Base-by-base conservation (phyloP, 2,329 filamentous ascomycete species). In the Aurifilum marmelostoma region DNA sequence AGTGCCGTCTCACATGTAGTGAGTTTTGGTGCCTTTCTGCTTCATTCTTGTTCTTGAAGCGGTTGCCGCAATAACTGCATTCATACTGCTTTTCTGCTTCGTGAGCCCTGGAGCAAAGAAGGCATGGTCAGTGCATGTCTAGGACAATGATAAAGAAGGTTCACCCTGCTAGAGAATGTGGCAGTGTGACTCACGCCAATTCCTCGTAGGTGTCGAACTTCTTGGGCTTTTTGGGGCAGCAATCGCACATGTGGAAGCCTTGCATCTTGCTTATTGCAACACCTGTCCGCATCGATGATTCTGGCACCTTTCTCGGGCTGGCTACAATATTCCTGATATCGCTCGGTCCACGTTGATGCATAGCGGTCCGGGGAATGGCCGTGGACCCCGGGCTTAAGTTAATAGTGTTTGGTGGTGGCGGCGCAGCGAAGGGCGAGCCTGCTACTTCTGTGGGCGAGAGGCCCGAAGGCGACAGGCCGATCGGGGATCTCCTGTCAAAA, bases 1-100 rank as follows among this genome's bases (percentile, higher is more conserved):
- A 97, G 81, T 98, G 94, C 32, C 92, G 90, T 43, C 95, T 89
- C 11, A 98, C 87, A 79, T 98, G 95, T 14, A 98, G 87, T 18
- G 94, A 97, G 76, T 97, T 98, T 76, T 97, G 94, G 78, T 98
- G 95, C 41, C 96, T 89, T 79, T 98, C 95, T 2, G 94, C 94
- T 81, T 98, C 96, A 75, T 98, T 98, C 82, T 98, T 98, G 82
- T 98, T 98, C 81, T 98, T 98, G 84, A 98, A 98, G 14, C 95
- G 90, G 78, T 97, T 97, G 56, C 92, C 92, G 79, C 95, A 98
- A 78, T 93, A 98, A 37, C 89, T 87, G 79, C 95, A 98, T 72
- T 92, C 92, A 79, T 97, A 98, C 80, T 98, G 95, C 80, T 98
- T 98, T 80, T 98, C 96, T 77, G 93, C 90, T 80, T 96, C 93